Percentiles rank a stretch among this genome's conserved stretches.
Evolutionary conservation across 176 grass and related monocot species (phyloP).

Genomic region (Calamus simplicifolius): DNA sequence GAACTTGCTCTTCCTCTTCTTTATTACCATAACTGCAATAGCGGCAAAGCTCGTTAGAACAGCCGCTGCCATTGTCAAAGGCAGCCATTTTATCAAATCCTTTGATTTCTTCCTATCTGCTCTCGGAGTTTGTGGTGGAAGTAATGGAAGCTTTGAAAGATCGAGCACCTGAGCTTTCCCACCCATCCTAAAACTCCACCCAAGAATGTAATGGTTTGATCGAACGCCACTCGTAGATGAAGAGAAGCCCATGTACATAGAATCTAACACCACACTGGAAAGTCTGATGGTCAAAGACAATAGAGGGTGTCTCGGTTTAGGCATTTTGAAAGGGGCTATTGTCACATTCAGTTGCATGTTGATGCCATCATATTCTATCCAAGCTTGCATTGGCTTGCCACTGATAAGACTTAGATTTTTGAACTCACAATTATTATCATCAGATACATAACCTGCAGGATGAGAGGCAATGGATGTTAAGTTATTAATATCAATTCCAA

Average conservation of each 20-base stretch:
- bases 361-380: constrained; percentile 17
- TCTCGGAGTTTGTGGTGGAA: background rate
- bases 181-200: constrained; percentile 25
- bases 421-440: constrained; percentile 1
- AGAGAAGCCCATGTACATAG: constrained; percentile 20
- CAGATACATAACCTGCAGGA: constrained; percentile 15
- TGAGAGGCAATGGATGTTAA: background rate
- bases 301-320: constrained; percentile 2
- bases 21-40: background rate
- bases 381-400: constrained; percentile 1
- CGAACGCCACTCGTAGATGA: background rate
- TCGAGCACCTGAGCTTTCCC: background rate
- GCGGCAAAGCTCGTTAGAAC: background rate
- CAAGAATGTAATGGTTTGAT: constrained; percentile 18
- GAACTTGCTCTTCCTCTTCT: background rate
- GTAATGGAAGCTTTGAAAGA: constrained; percentile 5
- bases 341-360: constrained; percentile 15
- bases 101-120: background rate
- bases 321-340: constrained; percentile 11
- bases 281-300: constrained; percentile 13
- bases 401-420: background rate
- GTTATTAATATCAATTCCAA: constrained; percentile 20
- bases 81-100: background rate
- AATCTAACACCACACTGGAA: constrained; percentile 3
- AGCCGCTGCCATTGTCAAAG: background rate